Evolutionary conservation across 2,329 filamentous ascomycete species (phyloP).

Genomic region (Dothiorella sarmentorum): DNA sequence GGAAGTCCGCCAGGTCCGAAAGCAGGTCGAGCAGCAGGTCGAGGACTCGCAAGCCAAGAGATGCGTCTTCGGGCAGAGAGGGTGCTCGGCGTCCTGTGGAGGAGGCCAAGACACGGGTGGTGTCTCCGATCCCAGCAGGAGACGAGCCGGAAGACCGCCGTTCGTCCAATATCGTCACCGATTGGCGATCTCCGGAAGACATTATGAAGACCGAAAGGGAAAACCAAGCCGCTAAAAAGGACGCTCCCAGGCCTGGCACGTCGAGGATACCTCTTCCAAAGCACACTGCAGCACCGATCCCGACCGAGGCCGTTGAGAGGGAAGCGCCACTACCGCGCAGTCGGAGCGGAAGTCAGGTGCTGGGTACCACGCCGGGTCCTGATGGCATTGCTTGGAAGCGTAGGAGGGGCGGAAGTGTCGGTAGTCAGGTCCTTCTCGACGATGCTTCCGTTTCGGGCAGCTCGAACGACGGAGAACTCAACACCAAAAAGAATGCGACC

Average conservation of each 20-base stretch:
- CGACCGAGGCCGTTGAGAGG: constrained; percentile 68
- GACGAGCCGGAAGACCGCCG: constrained; percentile 42
- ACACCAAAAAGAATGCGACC: background rate
- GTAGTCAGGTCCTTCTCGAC: constrained; percentile 52
- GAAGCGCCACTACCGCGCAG: constrained; percentile 65
- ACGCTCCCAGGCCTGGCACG: constrained; percentile 45
- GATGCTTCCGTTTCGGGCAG: constrained; percentile 37
- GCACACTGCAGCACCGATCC: constrained; percentile 71
- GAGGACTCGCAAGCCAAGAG: constrained; percentile 32
- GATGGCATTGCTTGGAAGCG: constrained; percentile 36
- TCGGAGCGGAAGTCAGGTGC: constrained; percentile 47
- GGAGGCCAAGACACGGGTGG: constrained; percentile 28
- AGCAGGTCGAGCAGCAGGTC: constrained; percentile 39
- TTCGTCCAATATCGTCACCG: constrained; percentile 53
- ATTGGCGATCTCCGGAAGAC: constrained; percentile 74
- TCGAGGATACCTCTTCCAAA: constrained; percentile 88
- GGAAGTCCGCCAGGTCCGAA: constrained; percentile 26
- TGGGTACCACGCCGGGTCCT: background rate
- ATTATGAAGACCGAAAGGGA: constrained; percentile 57
- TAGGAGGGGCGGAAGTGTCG: constrained; percentile 66
- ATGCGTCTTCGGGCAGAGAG: constrained; percentile 28
- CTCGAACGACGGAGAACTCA: constrained; percentile 5
- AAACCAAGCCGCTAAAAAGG: constrained; percentile 31
- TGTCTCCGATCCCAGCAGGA: constrained; percentile 41
- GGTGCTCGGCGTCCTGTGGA: constrained; percentile 14